Conservation (phyloP, 1,284 basidiomycete genomes). For the Moniliophthora roreri region DNA sequence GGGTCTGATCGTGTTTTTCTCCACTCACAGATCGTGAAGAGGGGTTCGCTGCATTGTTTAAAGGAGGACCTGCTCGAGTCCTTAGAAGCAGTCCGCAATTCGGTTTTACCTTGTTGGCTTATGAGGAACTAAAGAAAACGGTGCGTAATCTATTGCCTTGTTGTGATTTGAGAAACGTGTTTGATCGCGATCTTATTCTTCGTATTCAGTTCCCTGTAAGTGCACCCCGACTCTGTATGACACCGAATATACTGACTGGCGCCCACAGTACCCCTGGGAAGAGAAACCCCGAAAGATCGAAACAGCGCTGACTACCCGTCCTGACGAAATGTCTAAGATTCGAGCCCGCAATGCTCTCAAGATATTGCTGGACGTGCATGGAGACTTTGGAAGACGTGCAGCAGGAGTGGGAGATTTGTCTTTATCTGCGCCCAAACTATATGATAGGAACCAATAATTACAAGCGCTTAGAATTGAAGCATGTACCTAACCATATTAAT, state of each 20-base stretch:
- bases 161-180: not conserved
- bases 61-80: slow-evolving; percentile 91
- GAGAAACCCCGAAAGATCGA: slow-evolving; percentile 63
- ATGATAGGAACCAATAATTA: slow-evolving; percentile 16
- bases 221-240: slow-evolving; percentile 24
- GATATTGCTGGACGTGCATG: slow-evolving; percentile 81
- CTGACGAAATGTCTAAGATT: slow-evolving; percentile 82
- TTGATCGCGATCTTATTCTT: slow-evolving; percentile 17
- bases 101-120: slow-evolving; percentile 90
- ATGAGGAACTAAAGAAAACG: slow-evolving; percentile 80
- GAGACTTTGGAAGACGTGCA: slow-evolving; percentile 72
- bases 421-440: slow-evolving; percentile 32
- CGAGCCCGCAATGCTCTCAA: slow-evolving; percentile 93
- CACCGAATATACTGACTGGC: slow-evolving; percentile 3
- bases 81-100: slow-evolving; percentile 88
- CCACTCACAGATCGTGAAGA: slow-evolving; percentile 71
- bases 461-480: not conserved
- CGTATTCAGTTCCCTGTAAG: slow-evolving; percentile 63
- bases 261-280: slow-evolving; percentile 73
- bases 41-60: slow-evolving; percentile 90
- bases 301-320: slow-evolving; percentile 65
- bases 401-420: slow-evolving; percentile 36
- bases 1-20: slow-evolving; percentile 13
- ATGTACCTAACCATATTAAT: slow-evolving; percentile 5
- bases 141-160: slow-evolving; percentile 30